Evolutionary conservation across 176 grass and related monocot genomes (phyloP).

Genomic region (Bromus sterilis): DNA sequence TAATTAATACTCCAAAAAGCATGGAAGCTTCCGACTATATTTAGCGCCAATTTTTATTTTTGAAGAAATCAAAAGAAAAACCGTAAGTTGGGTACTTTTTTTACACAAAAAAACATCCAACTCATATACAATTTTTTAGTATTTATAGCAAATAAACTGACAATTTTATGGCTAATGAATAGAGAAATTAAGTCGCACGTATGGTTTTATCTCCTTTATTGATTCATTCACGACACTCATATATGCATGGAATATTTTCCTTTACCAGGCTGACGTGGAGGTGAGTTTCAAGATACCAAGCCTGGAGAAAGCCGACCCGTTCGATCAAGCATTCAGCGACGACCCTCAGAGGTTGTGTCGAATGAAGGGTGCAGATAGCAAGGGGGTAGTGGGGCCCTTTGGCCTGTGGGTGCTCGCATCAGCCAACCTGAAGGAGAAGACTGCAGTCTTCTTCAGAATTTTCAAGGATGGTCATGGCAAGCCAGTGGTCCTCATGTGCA

Average conservation of each 20-base stretch:
- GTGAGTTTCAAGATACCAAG: slow-evolving; percentile 44
- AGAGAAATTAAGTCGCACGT: not conserved
- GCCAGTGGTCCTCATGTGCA: slow-evolving; percentile 71
- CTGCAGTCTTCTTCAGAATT: slow-evolving; percentile 53
- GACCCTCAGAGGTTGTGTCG: slow-evolving; percentile 47
- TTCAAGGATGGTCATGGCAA: slow-evolving; percentile 36
- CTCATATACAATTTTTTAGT: not conserved
- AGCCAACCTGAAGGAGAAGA: slow-evolving; percentile 36
- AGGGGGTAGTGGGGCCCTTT: slow-evolving; percentile 67
- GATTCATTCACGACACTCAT: too few relatives aligned
- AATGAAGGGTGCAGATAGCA: slow-evolving; percentile 38
- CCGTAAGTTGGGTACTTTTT: not conserved
- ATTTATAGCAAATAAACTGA: not conserved
- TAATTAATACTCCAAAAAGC: not conserved
- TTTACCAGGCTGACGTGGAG: slow-evolving; percentile 53
- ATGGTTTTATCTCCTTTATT: not conserved
- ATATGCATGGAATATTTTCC: not conserved
- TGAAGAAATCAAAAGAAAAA: not conserved
- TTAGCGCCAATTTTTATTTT: not conserved
- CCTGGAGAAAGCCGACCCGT: slow-evolving; percentile 54
- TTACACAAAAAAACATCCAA: not conserved
- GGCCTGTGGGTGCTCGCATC: slow-evolving; percentile 66
- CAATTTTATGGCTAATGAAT: not conserved
- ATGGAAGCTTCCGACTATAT: not conserved
- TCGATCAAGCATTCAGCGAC: slow-evolving; percentile 32